Percentiles rank a stretch among this genome's conserved stretches.
Conservation (phyloP, 495 filamentous ascomycete species). For the Aeminium ludgeri region DNA sequence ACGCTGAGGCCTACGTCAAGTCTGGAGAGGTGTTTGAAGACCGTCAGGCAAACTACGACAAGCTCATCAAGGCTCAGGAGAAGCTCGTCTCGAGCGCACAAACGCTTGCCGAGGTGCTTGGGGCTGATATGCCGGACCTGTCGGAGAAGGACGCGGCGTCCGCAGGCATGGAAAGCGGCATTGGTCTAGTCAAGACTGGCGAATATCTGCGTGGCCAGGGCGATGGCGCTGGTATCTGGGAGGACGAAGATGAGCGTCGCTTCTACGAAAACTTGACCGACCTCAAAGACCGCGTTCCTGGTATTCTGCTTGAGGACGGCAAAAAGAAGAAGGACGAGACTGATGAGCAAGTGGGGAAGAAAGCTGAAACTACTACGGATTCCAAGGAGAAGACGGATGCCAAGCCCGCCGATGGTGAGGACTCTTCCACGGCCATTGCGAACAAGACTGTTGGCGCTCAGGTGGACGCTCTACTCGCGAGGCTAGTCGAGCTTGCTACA, state of each 20-base stretch:
- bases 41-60: slow-evolving; percentile 88
- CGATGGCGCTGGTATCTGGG: slow-evolving; percentile 95
- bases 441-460: slow-evolving; percentile 97
- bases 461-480: slow-evolving; percentile 76
- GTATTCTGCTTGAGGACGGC: slow-evolving; percentile 77
- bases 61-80: slow-evolving; percentile 77
- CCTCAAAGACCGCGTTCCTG: slow-evolving; percentile 86
- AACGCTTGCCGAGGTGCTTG: slow-evolving; percentile 69
- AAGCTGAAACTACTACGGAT: slow-evolving; percentile 28
- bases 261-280: slow-evolving; percentile 97
- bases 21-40: slow-evolving; percentile 98
- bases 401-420: slow-evolving; percentile 45
- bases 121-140: slow-evolving; percentile 87
- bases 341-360: slow-evolving; percentile 30
- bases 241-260: slow-evolving; percentile 91
- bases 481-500: slow-evolving; percentile 73
- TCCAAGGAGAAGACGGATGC: slow-evolving; percentile 32
- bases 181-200: slow-evolving; percentile 83
- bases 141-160: slow-evolving; percentile 61
- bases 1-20: slow-evolving; percentile 96
- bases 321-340: slow-evolving; percentile 79
- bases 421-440: slow-evolving; percentile 80
- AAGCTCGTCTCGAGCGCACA: slow-evolving; percentile 83
- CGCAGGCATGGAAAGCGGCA: slow-evolving; percentile 48
- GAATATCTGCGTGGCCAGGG: slow-evolving; percentile 82